Percentiles rank a stretch among this genome's conserved stretches.
These are phyloP conservation scores for Cladosporium sp. DNA, from an alignment of 2,329 filamentous ascomycete genomes.

Conservation along the genomic window DNA sequence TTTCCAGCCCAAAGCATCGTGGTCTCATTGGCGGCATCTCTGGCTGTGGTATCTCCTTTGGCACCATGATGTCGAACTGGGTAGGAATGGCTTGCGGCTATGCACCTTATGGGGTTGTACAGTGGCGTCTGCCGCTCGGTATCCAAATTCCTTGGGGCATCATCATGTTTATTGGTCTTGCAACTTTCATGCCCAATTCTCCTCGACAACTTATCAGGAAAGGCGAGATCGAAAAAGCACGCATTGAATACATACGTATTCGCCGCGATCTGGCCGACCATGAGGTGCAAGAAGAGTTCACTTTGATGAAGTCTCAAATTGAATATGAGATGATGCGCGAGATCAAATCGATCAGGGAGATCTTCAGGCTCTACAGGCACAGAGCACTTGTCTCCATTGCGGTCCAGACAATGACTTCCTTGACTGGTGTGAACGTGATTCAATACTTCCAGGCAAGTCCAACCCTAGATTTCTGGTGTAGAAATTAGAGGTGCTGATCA, in stretches of 20 bases:
- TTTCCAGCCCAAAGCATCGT: slow-evolving; percentile 54
- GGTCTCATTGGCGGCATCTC: slow-evolving; percentile 77
- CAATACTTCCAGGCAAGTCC: slow-evolving; percentile 31
- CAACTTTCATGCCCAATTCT: slow-evolving; percentile 74
- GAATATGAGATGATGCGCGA: slow-evolving; percentile 56
- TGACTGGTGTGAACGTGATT: slow-evolving; percentile 57
- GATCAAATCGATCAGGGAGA: slow-evolving; percentile 49
- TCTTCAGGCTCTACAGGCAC: slow-evolving; percentile 50
- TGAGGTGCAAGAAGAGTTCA: slow-evolving; percentile 52
- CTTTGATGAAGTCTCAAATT: slow-evolving; percentile 45
- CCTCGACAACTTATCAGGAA: slow-evolving; percentile 82
- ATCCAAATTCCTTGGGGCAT: slow-evolving; percentile 79
- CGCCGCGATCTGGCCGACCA: slow-evolving; percentile 71
- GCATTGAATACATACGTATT: slow-evolving; percentile 59
- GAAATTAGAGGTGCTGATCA: not conserved
- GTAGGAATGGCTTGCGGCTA: slow-evolving; percentile 67
- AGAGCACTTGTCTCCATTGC: slow-evolving; percentile 52
- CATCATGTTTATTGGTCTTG: slow-evolving; percentile 67
- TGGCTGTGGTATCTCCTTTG: slow-evolving; percentile 79
- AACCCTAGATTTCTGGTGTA: not conserved
- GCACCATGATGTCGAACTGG: slow-evolving; percentile 59
- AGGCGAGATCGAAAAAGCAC: slow-evolving; percentile 63
- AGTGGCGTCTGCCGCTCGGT: slow-evolving; percentile 75
- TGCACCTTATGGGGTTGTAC: slow-evolving; percentile 57
- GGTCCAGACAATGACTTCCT: slow-evolving; percentile 55